phyloP scores from a whole-genome alignment of 192 early-diverging fungal species.

The Coemansia umbellata region DNA sequence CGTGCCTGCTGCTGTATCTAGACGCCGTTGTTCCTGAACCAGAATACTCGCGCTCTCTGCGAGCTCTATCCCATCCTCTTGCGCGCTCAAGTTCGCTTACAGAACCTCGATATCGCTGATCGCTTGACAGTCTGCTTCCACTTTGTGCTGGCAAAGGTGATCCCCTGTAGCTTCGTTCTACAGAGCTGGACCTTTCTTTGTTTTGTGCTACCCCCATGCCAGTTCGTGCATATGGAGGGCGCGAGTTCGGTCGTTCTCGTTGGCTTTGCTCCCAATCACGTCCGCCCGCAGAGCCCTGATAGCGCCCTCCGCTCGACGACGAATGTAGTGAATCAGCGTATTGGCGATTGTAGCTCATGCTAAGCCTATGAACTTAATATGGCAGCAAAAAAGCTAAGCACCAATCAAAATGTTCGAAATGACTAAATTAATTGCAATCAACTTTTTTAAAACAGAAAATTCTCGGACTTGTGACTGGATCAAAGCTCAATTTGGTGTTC shows the following conservation, averaged over 20 bases:
- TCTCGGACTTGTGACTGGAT: too few relatives aligned
- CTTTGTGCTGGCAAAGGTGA: conserved; percentile 3
- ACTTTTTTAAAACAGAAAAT: not conserved
- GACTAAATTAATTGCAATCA: too few relatives aligned
- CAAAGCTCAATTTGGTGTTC: too few relatives aligned
- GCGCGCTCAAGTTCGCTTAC: conserved; percentile 8
- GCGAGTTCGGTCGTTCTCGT: conserved; percentile 13
- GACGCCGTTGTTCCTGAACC: not conserved
- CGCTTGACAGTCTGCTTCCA: not conserved
- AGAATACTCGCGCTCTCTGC: conserved; percentile 10
- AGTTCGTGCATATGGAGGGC: not conserved
- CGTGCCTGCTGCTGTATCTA: conserved; percentile 9
- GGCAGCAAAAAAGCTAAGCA: too few relatives aligned
- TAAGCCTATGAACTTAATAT: too few relatives aligned
- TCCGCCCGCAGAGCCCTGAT: conserved; percentile 2
- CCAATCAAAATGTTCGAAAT: too few relatives aligned
- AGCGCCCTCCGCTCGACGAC: not conserved
- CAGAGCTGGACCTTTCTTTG: not conserved
- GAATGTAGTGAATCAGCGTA: conserved; percentile 20
- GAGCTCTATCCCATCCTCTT: conserved; percentile 4
- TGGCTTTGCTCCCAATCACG: conserved; percentile 15
- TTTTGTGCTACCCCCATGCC: not conserved
- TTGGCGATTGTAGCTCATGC: conserved; percentile 33
- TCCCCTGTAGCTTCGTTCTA: not conserved
- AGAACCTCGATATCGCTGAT: too few relatives aligned